phyloP scores from a whole-genome alignment of 2,329 filamentous ascomycete species.

The Podosphaera leucotricha region DNA sequence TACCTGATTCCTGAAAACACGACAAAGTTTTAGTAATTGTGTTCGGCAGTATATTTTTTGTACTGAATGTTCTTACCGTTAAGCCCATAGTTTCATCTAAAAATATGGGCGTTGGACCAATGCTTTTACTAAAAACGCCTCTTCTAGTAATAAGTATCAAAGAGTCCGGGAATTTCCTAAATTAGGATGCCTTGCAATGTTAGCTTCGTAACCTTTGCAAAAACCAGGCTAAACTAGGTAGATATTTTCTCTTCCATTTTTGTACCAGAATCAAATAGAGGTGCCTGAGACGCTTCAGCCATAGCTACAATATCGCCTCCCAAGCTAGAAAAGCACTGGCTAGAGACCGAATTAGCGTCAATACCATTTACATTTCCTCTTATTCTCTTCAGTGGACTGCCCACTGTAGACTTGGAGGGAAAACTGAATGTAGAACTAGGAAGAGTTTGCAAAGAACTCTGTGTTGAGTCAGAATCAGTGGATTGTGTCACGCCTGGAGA shows the following conservation, averaged over 20 bases:
- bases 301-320: not conserved
- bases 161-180: not conserved
- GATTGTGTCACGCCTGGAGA: constrained; percentile 20
- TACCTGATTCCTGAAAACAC: too few relatives aligned
- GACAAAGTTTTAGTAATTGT: too few relatives aligned
- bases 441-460: constrained; percentile 14
- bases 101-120: not conserved
- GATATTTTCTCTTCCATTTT: not conserved
- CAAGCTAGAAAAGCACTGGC: constrained; percentile 11
- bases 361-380: constrained; percentile 34
- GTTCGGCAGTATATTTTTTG: too few relatives aligned
- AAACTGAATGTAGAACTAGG: constrained; percentile 20
- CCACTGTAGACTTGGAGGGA: constrained; percentile 27
- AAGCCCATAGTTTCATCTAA: not conserved
- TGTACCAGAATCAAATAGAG: not conserved
- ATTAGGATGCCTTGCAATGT: too few relatives aligned
- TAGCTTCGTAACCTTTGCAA: not conserved
- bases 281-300: not conserved
- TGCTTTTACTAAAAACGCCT: not conserved
- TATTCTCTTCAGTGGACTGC: constrained; percentile 55
- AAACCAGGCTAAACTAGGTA: not conserved
- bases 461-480: constrained; percentile 16
- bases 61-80: too few relatives aligned
- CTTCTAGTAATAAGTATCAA: not conserved
- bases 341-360: constrained; percentile 18